Base-by-base conservation (phyloP, 108 stramenopile genomes). In the Conticribra guillardii region DNA sequence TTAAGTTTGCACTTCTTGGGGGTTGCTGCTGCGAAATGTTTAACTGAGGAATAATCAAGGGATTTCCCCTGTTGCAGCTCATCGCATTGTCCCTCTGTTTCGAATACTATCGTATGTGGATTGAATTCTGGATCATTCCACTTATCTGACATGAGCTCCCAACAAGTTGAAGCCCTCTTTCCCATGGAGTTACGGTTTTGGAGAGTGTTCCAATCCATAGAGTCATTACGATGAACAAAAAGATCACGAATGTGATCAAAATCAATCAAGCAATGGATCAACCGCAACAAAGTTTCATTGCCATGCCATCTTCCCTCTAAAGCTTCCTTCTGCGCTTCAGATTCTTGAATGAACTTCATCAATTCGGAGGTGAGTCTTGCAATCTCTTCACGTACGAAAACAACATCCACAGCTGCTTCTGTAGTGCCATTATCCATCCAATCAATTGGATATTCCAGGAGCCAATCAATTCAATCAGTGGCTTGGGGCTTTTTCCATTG, bases 1-100 rank as follows among this genome's bases (percentile, higher is more conserved):
- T 62, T 62, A 24, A n/a, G 28, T 17, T 62, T 27, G 46, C 61
- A 62, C n/a, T 62, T 62, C 15, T 62, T 27, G 4, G 61, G 46
- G 5, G 61, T 62, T 15, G 61, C 45, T 34, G 21, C 26, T 0
- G 47, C 47, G 17, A 62, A 48, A 16, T 27, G 22, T 22, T 32
- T 23, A 3, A 48, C 61, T 27, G 16, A 27, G 19, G 44, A 46
- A 48, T 62, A 62, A 47, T 46, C 46, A 22, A 48, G 44, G n/a
- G 3, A 4, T n/a, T n/a, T n/a, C 24, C 46, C 26, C 24, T 22
- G n/a, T 16, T 30, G n/a, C 14, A 29, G 28, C 16, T 32, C 30
- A 29, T 31, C 30, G n/a, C 4, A 27, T 48, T 46, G 22, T 27
- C 28, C 61, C 9, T 62, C 46, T 17, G 28, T 62, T 19, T 11